phyloP scores from a whole-genome alignment of 2,329 filamentous ascomycete genomes.

The Aspergillus sp. region DNA sequence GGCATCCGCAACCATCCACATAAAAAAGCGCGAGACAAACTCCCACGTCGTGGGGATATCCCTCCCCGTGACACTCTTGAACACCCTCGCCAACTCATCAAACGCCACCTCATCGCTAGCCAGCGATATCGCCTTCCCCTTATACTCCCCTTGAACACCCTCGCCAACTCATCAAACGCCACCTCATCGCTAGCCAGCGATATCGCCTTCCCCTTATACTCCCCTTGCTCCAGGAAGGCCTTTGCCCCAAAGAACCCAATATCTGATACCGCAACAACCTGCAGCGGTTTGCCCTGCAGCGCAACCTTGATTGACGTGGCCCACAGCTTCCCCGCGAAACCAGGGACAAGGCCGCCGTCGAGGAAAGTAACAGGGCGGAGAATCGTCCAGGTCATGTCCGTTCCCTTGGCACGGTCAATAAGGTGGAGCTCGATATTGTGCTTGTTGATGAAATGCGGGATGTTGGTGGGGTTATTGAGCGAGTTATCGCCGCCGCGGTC shows the following conservation, averaged over 20 bases:
- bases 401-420: constrained; percentile 39
- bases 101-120: constrained; percentile 56
- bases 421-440: constrained; percentile 63
- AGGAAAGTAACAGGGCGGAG: constrained; percentile 64
- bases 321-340: constrained; percentile 52
- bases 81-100: constrained; percentile 46
- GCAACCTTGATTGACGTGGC: constrained; percentile 42
- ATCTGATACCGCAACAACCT: constrained; percentile 48
- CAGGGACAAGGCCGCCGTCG: constrained; percentile 52
- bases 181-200: constrained; percentile 56
- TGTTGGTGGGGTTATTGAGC: constrained; percentile 53
- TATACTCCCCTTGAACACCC: constrained; percentile 50
- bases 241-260: constrained; percentile 54
- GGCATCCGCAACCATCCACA: constrained; percentile 46
- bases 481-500: constrained; percentile 61
- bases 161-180: constrained; percentile 46
- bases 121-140: constrained; percentile 36
- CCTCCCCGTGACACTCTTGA: constrained; percentile 48
- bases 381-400: constrained; percentile 60
- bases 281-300: constrained; percentile 44
- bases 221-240: constrained; percentile 48
- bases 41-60: constrained; percentile 44
- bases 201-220: constrained; percentile 36
- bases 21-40: constrained; percentile 41
- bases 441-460: constrained; percentile 65